phyloP scores from a whole-genome alignment of 1,139 yeast genomes.

The Geotrichum phurueaensis region DNA sequence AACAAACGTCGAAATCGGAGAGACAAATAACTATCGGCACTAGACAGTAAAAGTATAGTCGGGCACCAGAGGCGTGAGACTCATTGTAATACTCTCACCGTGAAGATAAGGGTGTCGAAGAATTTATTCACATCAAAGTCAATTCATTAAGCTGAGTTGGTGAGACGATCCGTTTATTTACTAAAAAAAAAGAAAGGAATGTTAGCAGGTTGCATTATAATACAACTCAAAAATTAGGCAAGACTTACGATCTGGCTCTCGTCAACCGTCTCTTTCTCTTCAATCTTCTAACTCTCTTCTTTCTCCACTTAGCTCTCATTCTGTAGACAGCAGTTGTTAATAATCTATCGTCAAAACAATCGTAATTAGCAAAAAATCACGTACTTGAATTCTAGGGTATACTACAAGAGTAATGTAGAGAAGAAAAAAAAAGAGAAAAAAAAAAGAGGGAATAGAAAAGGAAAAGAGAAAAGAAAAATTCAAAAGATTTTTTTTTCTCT shows the following conservation, averaged over 20 bases:
- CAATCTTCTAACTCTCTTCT: constrained; percentile 99
- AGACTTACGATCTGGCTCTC: constrained; percentile 70
- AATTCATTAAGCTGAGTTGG: constrained; percentile 3
- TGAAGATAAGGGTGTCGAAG: not conserved
- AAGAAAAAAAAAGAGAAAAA: constrained; percentile 8
- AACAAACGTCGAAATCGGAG: constrained; percentile 2
- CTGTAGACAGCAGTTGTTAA: constrained; percentile 10
- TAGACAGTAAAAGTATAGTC: not conserved
- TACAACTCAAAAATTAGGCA: not conserved
- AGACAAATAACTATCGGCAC: not conserved
- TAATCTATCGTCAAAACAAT: not conserved
- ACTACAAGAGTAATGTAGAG: constrained; percentile 14
- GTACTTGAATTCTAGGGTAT: constrained; percentile 11
- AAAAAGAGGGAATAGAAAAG: not conserved
- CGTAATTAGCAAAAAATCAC: not conserved
- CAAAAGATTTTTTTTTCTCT: not conserved
- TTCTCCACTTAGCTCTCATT: constrained; percentile 64
- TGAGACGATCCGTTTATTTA: constrained; percentile 13
- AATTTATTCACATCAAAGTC: not conserved
- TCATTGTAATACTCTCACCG: not conserved
- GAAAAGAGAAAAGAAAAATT: not conserved
- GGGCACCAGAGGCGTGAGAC: constrained; percentile 1
- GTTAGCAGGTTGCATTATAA: not conserved
- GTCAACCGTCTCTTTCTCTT: constrained; percentile 99
- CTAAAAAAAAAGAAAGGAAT: not conserved